Percentiles rank a stretch among this genome's conserved stretches.
Evolutionary conservation across 352 stramenopile species (phyloP).

Genomic region (Globisporangium echinulatum): DNA sequence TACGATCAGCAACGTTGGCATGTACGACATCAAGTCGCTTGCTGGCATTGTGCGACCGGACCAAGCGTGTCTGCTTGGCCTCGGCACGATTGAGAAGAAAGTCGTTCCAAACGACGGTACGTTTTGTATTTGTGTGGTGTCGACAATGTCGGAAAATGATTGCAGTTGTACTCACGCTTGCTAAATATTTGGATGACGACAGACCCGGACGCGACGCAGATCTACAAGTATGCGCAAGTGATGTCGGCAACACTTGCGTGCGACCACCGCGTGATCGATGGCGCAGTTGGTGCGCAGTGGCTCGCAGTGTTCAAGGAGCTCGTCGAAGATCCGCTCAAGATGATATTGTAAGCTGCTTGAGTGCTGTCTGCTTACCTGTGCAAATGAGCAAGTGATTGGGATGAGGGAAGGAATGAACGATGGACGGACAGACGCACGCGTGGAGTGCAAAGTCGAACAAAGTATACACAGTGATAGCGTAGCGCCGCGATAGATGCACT

Average conservation of each 20-base stretch:
- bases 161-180: background rate
- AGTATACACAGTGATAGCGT: too few relatives aligned
- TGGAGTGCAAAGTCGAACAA: too few relatives aligned
- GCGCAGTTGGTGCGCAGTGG: conserved; percentile 95
- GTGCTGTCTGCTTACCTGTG: too few relatives aligned
- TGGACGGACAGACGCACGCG: too few relatives aligned
- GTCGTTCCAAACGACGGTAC: conserved; percentile 88
- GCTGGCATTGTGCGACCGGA: conserved; percentile 91
- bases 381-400: too few relatives aligned
- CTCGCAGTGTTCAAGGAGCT: conserved; percentile 94
- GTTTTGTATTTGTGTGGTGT: conserved; percentile 1
- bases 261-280: conserved; percentile 97
- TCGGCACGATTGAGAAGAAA: conserved; percentile 94
- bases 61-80: conserved; percentile 91
- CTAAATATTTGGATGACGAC: conserved; percentile 18
- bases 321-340: conserved; percentile 95
- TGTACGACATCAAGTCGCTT: conserved; percentile 94
- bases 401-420: too few relatives aligned
- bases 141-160: background rate
- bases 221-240: conserved; percentile 88
- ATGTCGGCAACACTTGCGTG: conserved; percentile 95
- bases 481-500: too few relatives aligned
- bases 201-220: conserved; percentile 71
- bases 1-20: conserved; percentile 95
- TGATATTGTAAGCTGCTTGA: conserved; percentile 88